Percentiles rank a stretch among this genome's conserved stretches.
Conservation (phyloP, 176 grass and related monocot genomes). For the Raddia distichophylla region DNA sequence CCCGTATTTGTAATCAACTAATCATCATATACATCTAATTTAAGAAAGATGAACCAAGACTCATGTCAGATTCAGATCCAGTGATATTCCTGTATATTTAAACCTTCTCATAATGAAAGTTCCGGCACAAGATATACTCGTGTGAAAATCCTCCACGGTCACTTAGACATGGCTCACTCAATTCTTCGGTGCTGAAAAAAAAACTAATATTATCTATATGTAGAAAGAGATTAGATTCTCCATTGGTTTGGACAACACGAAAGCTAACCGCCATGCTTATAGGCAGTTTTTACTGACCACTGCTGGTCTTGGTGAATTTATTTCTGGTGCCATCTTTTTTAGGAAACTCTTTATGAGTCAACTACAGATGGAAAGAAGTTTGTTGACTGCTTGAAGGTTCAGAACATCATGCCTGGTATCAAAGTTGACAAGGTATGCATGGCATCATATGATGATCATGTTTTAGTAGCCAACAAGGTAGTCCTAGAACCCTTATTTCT, state of each 20-base stretch:
- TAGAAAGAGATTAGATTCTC: conserved; percentile 88
- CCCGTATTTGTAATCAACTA: too few relatives aligned
- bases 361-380: conserved; percentile 93
- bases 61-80: too few relatives aligned
- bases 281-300: conserved; percentile 91
- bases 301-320: conserved; percentile 83
- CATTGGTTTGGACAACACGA: conserved; percentile 91
- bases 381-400: conserved; percentile 80
- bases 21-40: too few relatives aligned
- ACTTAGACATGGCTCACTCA: too few relatives aligned
- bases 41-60: too few relatives aligned
- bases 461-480: not conserved
- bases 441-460: not conserved
- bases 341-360: conserved; percentile 95
- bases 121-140: too few relatives aligned
- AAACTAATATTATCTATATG: too few relatives aligned
- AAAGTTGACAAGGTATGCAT: conserved; percentile 94
- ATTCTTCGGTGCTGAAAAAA: too few relatives aligned
- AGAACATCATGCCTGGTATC: conserved; percentile 96
- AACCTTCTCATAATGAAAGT: too few relatives aligned
- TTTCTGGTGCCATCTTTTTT: conserved; percentile 94
- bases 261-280: conserved; percentile 89
- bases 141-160: too few relatives aligned
- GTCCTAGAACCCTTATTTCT: conserved; percentile 3
- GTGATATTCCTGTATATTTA: too few relatives aligned